phyloP scores from a whole-genome alignment of 2,329 filamentous ascomycete genomes.

The Exophiala xenobiotica region DNA sequence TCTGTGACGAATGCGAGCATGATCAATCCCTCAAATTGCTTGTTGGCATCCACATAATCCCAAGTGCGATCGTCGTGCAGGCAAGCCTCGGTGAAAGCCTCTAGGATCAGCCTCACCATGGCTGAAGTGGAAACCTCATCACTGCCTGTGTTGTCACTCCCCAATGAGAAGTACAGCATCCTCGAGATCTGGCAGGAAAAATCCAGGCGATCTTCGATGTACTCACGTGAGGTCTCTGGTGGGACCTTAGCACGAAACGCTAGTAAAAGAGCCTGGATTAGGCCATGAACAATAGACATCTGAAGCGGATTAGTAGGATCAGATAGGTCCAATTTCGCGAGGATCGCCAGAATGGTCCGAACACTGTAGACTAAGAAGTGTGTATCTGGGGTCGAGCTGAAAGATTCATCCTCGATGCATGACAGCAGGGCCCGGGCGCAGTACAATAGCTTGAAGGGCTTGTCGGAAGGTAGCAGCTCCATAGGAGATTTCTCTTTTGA shows the following conservation, averaged over 20 bases:
- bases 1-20: slow-evolving; percentile 37
- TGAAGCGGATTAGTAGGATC: slow-evolving; percentile 47
- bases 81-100: slow-evolving; percentile 50
- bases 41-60: slow-evolving; percentile 32
- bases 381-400: slow-evolving; percentile 38
- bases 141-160: background rate
- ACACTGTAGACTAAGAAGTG: slow-evolving; percentile 47
- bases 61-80: slow-evolving; percentile 49
- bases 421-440: slow-evolving; percentile 66
- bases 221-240: slow-evolving; percentile 31
- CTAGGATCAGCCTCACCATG: slow-evolving; percentile 37
- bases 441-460: slow-evolving; percentile 73
- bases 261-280: slow-evolving; percentile 58
- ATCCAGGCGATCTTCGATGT: slow-evolving; percentile 34
- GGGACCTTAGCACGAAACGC: slow-evolving; percentile 54
- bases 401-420: slow-evolving; percentile 54
- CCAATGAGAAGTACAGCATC: slow-evolving; percentile 23
- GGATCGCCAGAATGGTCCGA: slow-evolving; percentile 58
- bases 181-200: slow-evolving; percentile 23
- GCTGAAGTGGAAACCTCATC: slow-evolving; percentile 14
- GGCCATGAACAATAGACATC: slow-evolving; percentile 51
- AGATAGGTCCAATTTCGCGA: slow-evolving; percentile 58
- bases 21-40: slow-evolving; percentile 19
- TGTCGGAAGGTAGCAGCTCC: slow-evolving; percentile 66
- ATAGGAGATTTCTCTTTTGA: slow-evolving; percentile 53